Evolutionary conservation across 306 rosid species (phyloP), one percentile per base, ranked within the genome.

Genomic region (Cicer judaicum): DNA sequence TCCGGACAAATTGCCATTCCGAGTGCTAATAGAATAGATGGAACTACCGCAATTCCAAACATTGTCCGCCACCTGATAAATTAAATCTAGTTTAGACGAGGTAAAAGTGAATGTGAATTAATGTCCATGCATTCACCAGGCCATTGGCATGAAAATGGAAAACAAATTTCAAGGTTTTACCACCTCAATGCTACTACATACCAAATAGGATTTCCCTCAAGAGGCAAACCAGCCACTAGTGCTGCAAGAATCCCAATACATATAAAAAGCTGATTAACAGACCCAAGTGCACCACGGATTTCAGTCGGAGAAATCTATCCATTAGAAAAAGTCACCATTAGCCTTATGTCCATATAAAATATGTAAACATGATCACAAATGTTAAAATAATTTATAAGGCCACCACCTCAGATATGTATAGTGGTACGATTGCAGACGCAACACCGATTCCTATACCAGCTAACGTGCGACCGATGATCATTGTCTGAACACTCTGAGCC

Each of bases 361-460:
- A 69, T 12, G 13, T 5, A 24, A 65, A 69, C 21, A 73, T 4
- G n/a, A 69, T 64, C 18, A 1, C 10, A 59, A 52, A 36, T 9
- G 36, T 40, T 75, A 34, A 47, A 68, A 55, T 29, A 50, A 13
- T 59, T 64, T 68, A 73, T 29, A 56, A 78, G 64, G 57, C 42
- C n/a, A 49, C 55, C 68, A 93, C 98, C 97, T 93, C 98, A 61
- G 98, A 93, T 79, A 91, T 93, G 84, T 93, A 93, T 13, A 93
- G 89, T 55, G 98, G 98, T 49, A 93, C 98, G 29, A 93, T 81
- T n/a, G 98, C 91, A 44, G 98, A 93, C 54, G 97, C 81, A 74
- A 93, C 88, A 39, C 98, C 98, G 36, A 93, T 93, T 43, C 98
- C 98, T 50, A 93, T 84, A 38, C 98, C 98, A 70, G 97, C 92